These are phyloP conservation scores for Starmerella cellae DNA, from an alignment of 805 yeast species.

Conservation along the genomic window DNA sequence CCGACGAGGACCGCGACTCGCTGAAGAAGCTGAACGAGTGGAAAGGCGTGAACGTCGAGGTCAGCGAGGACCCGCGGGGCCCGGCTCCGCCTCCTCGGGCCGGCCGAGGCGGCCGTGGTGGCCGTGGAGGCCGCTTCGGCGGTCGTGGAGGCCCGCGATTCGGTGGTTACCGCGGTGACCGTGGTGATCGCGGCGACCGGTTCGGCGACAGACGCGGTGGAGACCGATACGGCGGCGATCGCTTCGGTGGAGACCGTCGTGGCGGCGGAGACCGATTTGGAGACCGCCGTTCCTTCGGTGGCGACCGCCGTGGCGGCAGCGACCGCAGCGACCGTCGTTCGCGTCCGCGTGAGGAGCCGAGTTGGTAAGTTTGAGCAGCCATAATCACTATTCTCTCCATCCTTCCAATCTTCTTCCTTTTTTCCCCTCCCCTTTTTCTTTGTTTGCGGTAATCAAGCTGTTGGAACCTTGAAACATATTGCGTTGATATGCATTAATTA, in stretches of 20 bases:
- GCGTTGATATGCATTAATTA: no score
- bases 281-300: constrained; percentile 3
- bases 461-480: no score
- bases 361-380: no score
- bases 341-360: constrained; percentile 19
- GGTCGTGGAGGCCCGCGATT: constrained; percentile 16
- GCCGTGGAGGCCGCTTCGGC: constrained; percentile 31
- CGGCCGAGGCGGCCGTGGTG: constrained; percentile 37
- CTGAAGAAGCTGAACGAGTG: constrained; percentile 76
- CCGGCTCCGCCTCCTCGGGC: constrained; percentile 31
- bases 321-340: constrained; percentile 12
- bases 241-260: constrained; percentile 11
- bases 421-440: no score
- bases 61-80: constrained; percentile 52
- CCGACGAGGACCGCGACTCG: constrained; percentile 78
- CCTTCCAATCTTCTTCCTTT: no score
- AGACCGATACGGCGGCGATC: constrained; percentile 18
- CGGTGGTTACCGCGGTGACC: constrained; percentile 17
- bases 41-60: constrained; percentile 51
- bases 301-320: constrained; percentile 4
- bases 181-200: constrained; percentile 18
- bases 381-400: no score
- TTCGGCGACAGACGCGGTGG: constrained; percentile 16
- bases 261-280: constrained; percentile 20
- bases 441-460: no score